phyloP scores from a whole-genome alignment of 2,329 filamentous ascomycete species.

The Capronia coronata region DNA sequence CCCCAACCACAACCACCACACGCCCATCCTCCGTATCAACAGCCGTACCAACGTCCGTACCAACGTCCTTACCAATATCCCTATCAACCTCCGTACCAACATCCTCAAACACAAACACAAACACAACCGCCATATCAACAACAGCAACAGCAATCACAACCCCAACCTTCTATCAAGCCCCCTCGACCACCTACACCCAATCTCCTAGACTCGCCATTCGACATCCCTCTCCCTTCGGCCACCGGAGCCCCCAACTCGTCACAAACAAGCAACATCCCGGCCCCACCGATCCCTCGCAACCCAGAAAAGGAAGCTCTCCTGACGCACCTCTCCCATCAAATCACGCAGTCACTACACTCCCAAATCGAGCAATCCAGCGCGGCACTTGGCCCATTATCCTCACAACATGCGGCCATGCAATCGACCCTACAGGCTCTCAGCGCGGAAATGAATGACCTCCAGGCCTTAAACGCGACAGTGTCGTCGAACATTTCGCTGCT shows the following conservation, averaged over 20 bases:
- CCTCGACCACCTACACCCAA: conserved; percentile 42
- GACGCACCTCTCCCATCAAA: conserved; percentile 63
- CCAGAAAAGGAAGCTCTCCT: conserved; percentile 89
- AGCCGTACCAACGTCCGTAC: conserved; percentile 28
- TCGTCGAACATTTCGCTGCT: conserved; percentile 72
- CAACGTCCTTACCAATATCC: not conserved
- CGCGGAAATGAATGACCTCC: conserved; percentile 64
- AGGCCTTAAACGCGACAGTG: conserved; percentile 63
- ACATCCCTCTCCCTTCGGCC: conserved; percentile 48
- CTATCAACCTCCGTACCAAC: conserved; percentile 3
- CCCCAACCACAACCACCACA: conserved; percentile 20
- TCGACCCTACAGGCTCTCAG: conserved; percentile 63
- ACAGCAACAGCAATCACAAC: conserved; percentile 28
- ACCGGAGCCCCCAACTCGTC: conserved; percentile 42
- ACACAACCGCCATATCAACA: conserved; percentile 30
- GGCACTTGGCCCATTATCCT: conserved; percentile 66
- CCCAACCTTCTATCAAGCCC: conserved; percentile 6
- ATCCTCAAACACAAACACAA: conserved; percentile 11
- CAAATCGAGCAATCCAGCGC: conserved; percentile 66
- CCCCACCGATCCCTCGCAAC: conserved; percentile 88
- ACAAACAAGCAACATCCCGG: conserved; percentile 45
- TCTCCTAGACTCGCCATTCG: conserved; percentile 58
- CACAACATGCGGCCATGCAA: conserved; percentile 72
- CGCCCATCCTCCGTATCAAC: conserved; percentile 16
- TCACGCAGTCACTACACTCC: conserved; percentile 62